Evolutionary conservation across 257 asterid species (phyloP).

Genomic region (Solanum raphanifolium): DNA sequence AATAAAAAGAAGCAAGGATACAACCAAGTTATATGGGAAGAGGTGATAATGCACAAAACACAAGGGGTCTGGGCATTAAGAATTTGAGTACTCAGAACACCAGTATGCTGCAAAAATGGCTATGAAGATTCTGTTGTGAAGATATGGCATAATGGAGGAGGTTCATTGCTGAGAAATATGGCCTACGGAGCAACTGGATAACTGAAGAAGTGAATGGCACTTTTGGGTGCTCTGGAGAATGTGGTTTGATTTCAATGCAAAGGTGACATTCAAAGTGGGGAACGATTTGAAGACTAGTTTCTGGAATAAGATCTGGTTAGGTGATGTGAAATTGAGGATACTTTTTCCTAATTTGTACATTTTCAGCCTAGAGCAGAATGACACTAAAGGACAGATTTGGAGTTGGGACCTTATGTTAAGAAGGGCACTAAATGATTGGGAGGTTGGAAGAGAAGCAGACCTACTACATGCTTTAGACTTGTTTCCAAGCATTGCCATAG

Average conservation of each 20-base stretch:
- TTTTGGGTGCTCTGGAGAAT: too few species aligned
- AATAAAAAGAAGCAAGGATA: not conserved
- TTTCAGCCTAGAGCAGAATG: not conserved
- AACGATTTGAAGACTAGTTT: not conserved
- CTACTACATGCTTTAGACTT: not conserved
- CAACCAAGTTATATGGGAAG: not conserved
- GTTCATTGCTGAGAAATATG: not conserved
- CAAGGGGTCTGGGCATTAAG: not conserved
- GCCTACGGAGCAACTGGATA: not conserved
- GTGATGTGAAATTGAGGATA: not conserved
- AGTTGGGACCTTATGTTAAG: too few species aligned
- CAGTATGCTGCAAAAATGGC: not conserved
- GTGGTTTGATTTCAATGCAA: too few species aligned
- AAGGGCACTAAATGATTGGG: not conserved
- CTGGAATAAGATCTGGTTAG: not conserved
- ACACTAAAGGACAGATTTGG: not conserved
- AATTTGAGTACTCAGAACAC: not conserved
- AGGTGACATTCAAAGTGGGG: not conserved
- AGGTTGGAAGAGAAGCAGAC: not conserved
- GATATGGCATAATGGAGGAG: not conserved
- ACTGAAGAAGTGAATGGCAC: not conserved
- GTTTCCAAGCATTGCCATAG: not conserved
- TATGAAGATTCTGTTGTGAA: not conserved
- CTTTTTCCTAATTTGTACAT: not conserved
- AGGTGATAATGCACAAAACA: not conserved